Conservation (phyloP, 1,284 basidiomycete genomes). For the Ganoderma resinaceum region DNA sequence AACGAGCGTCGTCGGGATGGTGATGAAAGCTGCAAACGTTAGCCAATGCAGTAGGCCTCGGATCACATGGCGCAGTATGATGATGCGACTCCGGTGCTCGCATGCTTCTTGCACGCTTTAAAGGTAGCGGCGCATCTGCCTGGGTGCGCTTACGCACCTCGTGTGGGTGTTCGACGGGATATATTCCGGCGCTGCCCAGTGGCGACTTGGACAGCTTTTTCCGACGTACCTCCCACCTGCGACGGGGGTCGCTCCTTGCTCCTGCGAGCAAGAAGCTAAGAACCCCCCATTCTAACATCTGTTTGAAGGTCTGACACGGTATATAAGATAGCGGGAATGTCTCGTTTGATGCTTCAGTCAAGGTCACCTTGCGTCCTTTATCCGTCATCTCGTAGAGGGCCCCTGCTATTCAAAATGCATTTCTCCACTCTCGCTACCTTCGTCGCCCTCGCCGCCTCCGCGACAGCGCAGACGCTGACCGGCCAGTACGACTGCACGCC, state of each 20-base stretch:
- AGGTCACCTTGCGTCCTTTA: background rate
- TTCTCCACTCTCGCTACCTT: constrained; percentile 24
- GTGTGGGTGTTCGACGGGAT: background rate
- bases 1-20: background rate
- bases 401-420: constrained; percentile 24
- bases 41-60: background rate
- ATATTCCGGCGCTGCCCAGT: background rate
- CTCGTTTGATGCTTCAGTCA: background rate
- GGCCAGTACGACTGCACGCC: constrained; percentile 53
- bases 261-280: background rate
- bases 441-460: constrained; percentile 30
- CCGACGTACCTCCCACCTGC: background rate
- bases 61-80: background rate
- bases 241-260: background rate
- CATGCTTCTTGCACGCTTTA: background rate
- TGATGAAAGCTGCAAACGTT: constrained; percentile 1
- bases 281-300: background rate
- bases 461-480: constrained; percentile 44
- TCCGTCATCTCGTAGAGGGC: background rate
- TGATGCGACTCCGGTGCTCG: background rate
- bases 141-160: constrained; percentile 2
- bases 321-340: background rate
- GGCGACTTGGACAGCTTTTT: background rate
- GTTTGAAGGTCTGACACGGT: background rate
- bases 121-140: constrained; percentile 1